Base-by-base conservation (phyloP, 305 asterid species). In the Fraxinus sp. region DNA sequence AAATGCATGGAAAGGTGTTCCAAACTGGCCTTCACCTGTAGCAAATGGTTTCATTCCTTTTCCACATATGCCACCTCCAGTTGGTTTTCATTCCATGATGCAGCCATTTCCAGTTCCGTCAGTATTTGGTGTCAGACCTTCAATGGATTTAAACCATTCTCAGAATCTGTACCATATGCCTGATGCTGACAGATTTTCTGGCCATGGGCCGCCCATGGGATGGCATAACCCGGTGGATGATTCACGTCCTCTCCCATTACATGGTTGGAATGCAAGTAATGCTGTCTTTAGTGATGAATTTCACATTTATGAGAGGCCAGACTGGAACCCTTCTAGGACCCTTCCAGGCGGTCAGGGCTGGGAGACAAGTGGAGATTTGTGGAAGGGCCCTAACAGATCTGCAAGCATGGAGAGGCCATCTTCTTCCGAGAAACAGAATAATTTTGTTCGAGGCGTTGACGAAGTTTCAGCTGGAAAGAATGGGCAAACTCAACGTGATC, bases 11-110 rank as follows among this genome's bases (percentile, higher is more conserved):
- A 92, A 94, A 87, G 94, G 96, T 74, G 86, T 90, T 71, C 98
- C 98, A 76, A 93, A 83, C 85, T 95, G 99, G 99, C 93, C 92
- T 52, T 92, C 99, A 77, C 97, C 97, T 46, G 84, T 92, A 80
- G 87, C 93, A 78, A 94, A 94, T 85, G 98, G 99, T 83, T 95
- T 93, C 90, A 83, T 94, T 91, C 98, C 94, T 82, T 95, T 90
- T 84, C 98, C 93, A 80, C 98, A 91, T 32, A 94, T 86, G 74
- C 96, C 95, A 14, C 94, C 95, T 74, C 94, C 93, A 72, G 92
- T 92, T 26, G 86, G 89, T 84, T 92, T 92, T 85, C 98, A 90
- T 86, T 89, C 93, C 3, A 93, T 91, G 77, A 95, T 95, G 95
- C 97, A 91, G 83, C 98, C 92, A 32, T 93, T 91, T 86, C 93